A percentile compares a stretch with the other conserved stretches of the same genome.
These are phyloP conservation scores for Terfezia claveryi DNA, from an alignment of 495 filamentous ascomycete genomes.

Conservation along the genomic window DNA sequence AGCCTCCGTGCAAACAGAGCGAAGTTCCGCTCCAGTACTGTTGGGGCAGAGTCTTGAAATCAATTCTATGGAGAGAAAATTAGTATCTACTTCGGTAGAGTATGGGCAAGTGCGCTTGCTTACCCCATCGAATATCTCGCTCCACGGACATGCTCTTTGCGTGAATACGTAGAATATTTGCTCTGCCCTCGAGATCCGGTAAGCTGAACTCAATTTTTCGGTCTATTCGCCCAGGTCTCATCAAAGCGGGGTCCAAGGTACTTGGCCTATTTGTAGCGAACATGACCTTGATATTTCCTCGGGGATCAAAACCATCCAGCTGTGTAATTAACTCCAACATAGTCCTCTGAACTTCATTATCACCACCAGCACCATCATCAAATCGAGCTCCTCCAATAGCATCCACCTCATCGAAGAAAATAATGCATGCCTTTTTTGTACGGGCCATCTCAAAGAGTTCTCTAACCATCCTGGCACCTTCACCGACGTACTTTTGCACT, in stretches of 20 bases:
- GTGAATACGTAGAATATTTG: constrained; percentile 94
- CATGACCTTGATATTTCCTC: constrained; percentile 99
- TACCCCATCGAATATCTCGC: constrained; percentile 77
- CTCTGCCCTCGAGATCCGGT: constrained; percentile 85
- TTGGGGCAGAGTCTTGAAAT: constrained; percentile 94
- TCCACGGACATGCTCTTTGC: constrained; percentile 99
- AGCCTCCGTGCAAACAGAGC: constrained; percentile 23
- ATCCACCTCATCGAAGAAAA: constrained; percentile 99
- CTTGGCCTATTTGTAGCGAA: constrained; percentile 96
- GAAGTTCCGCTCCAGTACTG: constrained; percentile 80
- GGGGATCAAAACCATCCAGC: constrained; percentile 87
- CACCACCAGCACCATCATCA: constrained; percentile 90
- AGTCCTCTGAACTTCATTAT: constrained; percentile 98
- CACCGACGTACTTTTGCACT: constrained; percentile 96
- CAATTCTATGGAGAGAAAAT: constrained; percentile 31
- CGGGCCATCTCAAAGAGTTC: constrained; percentile 99
- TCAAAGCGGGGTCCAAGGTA: constrained; percentile 84
- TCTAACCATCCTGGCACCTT: constrained; percentile 92
- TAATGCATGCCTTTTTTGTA: constrained; percentile 98
- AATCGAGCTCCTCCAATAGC: constrained; percentile 96
- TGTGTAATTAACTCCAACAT: constrained; percentile 98
- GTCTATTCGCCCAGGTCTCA: constrained; percentile 94
- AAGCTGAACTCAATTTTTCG: constrained; percentile 97
- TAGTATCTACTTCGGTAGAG: background rate
- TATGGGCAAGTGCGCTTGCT: background rate